Conservation (phyloP, 2,329 filamentous ascomycete genomes). For the Diplodia seriata region DNA sequence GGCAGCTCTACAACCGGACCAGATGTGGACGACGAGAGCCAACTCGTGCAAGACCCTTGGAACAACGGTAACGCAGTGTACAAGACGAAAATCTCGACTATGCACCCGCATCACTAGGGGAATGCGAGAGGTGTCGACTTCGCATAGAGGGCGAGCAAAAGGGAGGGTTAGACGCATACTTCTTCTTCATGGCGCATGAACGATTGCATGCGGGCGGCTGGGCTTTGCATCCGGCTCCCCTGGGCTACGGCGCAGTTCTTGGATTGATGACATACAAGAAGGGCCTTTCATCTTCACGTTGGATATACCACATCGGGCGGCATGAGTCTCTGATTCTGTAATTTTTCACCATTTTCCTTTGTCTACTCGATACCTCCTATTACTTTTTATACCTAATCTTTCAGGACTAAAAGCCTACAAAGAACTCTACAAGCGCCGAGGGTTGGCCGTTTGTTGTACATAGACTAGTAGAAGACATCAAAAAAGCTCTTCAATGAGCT, state of each 20-base stretch:
- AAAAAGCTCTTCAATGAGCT: neutral
- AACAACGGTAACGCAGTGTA: neutral
- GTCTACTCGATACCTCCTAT: conserved; percentile 12
- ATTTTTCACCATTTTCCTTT: neutral
- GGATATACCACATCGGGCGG: conserved; percentile 24
- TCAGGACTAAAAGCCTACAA: neutral
- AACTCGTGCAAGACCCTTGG: conserved; percentile 13
- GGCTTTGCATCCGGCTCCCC: neutral
- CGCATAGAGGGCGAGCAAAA: neutral
- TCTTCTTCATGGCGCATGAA: conserved; percentile 11
- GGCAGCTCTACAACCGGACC: conserved; percentile 1
- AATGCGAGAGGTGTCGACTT: neutral
- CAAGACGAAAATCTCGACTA: neutral
- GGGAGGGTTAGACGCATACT: neutral
- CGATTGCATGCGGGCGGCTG: conserved; percentile 15
- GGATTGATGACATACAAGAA: conserved; percentile 13
- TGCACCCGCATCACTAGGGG: neutral
- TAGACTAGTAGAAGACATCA: neutral
- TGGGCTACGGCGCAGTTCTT: conserved; percentile 22
- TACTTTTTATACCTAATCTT: conserved; percentile 16
- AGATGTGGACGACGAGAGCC: conserved; percentile 24
- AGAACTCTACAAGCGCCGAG: neutral
- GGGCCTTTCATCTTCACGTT: neutral
- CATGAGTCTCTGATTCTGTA: neutral
- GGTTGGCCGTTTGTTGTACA: neutral